phyloP scores from a whole-genome alignment of 2,329 filamentous ascomycete genomes.

The Clonostachys rosea region DNA sequence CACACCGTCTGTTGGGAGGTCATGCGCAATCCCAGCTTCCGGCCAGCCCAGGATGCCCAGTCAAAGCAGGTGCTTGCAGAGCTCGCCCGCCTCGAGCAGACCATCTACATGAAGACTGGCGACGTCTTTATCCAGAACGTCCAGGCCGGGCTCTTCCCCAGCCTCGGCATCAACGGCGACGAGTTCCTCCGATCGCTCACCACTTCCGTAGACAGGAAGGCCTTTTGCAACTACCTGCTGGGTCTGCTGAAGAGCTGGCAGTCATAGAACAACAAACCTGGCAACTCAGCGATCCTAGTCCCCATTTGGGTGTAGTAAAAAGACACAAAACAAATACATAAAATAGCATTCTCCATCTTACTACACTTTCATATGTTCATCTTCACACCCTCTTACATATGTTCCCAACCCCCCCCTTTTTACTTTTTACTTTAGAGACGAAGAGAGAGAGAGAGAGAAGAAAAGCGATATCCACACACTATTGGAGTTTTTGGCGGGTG shows the following conservation, averaged over 20 bases:
- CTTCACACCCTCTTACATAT: no score
- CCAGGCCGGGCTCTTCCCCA: conserved; percentile 57
- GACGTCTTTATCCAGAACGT: conserved; percentile 71
- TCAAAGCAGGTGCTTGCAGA: conserved; percentile 84
- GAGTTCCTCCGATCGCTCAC: conserved; percentile 57
- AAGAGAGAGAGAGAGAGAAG: no score
- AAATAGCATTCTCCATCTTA: no score
- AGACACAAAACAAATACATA: no score
- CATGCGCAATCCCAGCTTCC: conserved; percentile 73
- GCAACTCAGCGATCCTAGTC: no score
- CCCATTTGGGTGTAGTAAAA: no score
- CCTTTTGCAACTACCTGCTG: conserved; percentile 60
- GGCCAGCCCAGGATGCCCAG: conserved; percentile 76
- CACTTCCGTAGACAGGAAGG: conserved; percentile 54
- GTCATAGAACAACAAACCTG: conserved; percentile 7
- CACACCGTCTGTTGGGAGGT: conserved; percentile 89
- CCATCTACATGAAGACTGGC: conserved; percentile 87
- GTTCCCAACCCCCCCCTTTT: no score
- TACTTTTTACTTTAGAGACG: no score
- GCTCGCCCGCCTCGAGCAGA: conserved; percentile 81
- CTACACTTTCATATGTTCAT: no score
- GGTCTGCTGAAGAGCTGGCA: conserved; percentile 45
- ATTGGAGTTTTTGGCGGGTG: no score
- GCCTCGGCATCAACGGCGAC: conserved; percentile 57
- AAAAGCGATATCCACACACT: no score